These are phyloP conservation scores for Ramularia endophylla DNA, from an alignment of 2,329 filamentous ascomycete species.

Conservation along the genomic window DNA sequence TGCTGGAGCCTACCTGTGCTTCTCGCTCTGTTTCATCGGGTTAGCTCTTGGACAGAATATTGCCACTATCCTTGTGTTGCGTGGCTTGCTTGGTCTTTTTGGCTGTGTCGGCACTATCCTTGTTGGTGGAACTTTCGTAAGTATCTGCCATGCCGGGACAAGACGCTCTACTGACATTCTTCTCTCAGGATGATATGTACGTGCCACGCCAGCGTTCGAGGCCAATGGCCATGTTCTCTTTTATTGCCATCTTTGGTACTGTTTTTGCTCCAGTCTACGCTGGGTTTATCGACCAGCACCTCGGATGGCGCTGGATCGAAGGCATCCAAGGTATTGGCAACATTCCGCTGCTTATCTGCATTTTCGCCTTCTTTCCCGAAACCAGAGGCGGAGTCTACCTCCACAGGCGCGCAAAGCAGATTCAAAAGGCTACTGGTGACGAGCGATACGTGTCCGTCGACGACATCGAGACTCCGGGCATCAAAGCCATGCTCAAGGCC, in stretches of 20 bases:
- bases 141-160: too few relatives aligned
- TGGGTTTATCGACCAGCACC: constrained; percentile 48
- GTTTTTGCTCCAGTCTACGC: constrained; percentile 50
- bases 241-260: constrained; percentile 47
- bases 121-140: constrained; percentile 46
- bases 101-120: constrained; percentile 47
- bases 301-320: constrained; percentile 52
- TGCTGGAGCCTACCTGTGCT: constrained; percentile 41
- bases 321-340: constrained; percentile 49
- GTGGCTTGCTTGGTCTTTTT: constrained; percentile 44
- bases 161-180: too few relatives aligned
- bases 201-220: constrained; percentile 40
- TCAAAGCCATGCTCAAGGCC: constrained; percentile 42
- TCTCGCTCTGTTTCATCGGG: constrained; percentile 45
- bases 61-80: constrained; percentile 43
- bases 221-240: constrained; percentile 46
- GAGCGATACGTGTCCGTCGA: constrained; percentile 46
- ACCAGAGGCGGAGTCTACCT: constrained; percentile 45
- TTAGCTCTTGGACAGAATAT: constrained; percentile 45
- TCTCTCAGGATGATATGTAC: constrained; percentile 49
- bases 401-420: constrained; percentile 43
- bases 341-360: constrained; percentile 42
- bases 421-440: constrained; percentile 44
- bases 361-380: constrained; percentile 42
- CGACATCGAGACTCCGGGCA: constrained; percentile 46